Percentiles rank a stretch among this genome's conserved stretches.
phyloP scores from a whole-genome alignment of 2,329 filamentous ascomycete genomes.

The Scedosporium dehoogii region DNA sequence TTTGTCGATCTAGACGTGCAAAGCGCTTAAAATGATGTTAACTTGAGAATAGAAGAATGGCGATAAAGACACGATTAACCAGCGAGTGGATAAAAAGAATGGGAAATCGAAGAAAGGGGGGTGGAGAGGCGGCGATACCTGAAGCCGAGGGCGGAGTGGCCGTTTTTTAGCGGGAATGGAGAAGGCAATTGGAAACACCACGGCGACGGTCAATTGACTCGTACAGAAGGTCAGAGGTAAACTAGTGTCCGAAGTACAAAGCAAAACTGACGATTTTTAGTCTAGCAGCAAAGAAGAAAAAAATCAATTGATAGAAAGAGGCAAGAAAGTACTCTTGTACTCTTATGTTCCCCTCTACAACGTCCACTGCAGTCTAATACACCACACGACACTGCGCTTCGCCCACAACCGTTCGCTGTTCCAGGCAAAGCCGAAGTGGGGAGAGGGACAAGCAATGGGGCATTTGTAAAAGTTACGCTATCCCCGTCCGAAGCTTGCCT shows the following conservation, averaged over 20 bases:
- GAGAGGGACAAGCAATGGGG: neutral
- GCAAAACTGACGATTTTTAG: no score
- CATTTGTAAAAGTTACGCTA: slow-evolving; percentile 2
- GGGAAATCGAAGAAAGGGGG: neutral
- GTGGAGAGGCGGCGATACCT: neutral
- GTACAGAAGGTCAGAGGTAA: neutral
- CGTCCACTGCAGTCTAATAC: no score
- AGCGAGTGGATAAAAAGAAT: neutral
- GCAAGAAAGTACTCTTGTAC: neutral
- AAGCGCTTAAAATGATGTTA: neutral
- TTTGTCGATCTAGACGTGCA: neutral
- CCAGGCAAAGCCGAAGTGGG: neutral
- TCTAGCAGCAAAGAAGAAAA: no score
- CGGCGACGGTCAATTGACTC: neutral
- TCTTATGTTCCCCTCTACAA: neutral
- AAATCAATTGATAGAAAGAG: neutral
- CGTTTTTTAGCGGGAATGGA: slow-evolving; percentile 1
- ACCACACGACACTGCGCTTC: neutral
- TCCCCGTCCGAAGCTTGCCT: neutral
- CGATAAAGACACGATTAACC: neutral
- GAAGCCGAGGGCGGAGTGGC: slow-evolving; percentile 2
- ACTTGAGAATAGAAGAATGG: no score
- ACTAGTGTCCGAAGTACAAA: neutral
- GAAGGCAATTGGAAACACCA: neutral
- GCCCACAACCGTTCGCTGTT: no score